Evolutionary conservation across 208 protist genomes (phyloP), one percentile per base, ranked within the genome.

Genomic region (Leishmania major): DNA sequence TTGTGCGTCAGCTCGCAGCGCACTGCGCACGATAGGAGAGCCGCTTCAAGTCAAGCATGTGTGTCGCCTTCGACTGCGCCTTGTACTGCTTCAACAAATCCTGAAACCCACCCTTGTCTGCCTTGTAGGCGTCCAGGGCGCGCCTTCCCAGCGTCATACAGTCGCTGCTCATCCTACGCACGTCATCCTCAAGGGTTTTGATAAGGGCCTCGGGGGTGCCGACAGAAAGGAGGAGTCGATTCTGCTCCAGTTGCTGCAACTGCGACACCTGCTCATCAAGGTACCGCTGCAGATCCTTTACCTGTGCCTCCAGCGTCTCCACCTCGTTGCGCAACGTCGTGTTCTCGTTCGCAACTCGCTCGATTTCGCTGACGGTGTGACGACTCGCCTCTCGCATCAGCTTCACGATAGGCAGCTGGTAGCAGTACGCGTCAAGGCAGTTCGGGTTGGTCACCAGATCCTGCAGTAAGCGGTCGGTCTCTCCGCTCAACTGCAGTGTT

Each of bases 351-450:
- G 90, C 91, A 7, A 92, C 85, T 4, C 87, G 84, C 73, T 95
- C 90, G 51, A 96, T 85, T 37, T 95, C 90, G 35, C 84, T 72
- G n/a, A 94, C 75, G 1, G 89, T 93, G 47, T 94, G 88, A 40
- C 77, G 40, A 43, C 87, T 88, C 15, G 86, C 89, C 47, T 96
- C 87, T 4, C 94, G 91, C 86, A 97, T 93, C 70, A 85, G 78
- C 83, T 97, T 97, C 66, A 93, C 83, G 57, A 95, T 89, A 6
- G 94, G 93, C 69, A 96, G 79, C 76, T 97, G 94, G 79, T 97
- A 94, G 72, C 89, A 90, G 79, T 95, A 97, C n/a, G 92, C 91
- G 74, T 97, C 94, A 1, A 95, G 91, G 75, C 92, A 95, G 83
- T 94, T 96, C 5, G 92, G 87, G 81, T 97, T 96, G 25, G 66